Percentiles rank a stretch among this genome's conserved stretches.
Evolutionary conservation across 2,329 filamentous ascomycete species (phyloP).

Genomic region (Aspergillus quadrilineatus): DNA sequence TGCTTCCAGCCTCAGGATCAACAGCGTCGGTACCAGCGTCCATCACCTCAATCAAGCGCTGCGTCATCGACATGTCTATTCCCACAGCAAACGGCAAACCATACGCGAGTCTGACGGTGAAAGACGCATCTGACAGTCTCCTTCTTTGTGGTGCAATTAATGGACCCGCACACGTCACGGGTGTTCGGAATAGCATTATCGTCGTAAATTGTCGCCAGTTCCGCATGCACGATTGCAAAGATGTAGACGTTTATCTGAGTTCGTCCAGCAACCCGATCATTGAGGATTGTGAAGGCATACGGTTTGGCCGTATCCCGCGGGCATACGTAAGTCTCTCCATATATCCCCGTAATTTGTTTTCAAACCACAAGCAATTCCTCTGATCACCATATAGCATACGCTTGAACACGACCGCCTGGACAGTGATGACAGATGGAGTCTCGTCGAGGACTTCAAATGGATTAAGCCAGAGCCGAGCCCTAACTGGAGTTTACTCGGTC

Average conservation of each 20-base stretch:
- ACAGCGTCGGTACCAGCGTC: conserved; percentile 72
- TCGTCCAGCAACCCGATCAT: conserved; percentile 87
- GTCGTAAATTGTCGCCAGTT: conserved; percentile 83
- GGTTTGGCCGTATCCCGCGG: conserved; percentile 73
- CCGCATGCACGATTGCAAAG: conserved; percentile 81
- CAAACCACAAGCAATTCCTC: background rate
- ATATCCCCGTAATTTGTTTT: background rate
- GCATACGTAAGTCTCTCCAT: conserved; percentile 59
- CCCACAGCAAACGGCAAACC: conserved; percentile 58
- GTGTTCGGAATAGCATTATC: conserved; percentile 68
- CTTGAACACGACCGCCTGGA: conserved; percentile 32
- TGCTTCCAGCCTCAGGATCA: conserved; percentile 69
- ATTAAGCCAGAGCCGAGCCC: conserved; percentile 81
- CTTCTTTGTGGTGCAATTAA: conserved; percentile 75
- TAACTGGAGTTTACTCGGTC: conserved; percentile 74
- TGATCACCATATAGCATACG: conserved; percentile 21
- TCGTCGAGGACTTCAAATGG: conserved; percentile 98
- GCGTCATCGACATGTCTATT: conserved; percentile 77
- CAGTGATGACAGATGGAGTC: conserved; percentile 71
- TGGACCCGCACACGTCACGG: conserved; percentile 81
- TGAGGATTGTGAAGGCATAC: conserved; percentile 76
- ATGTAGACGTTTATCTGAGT: conserved; percentile 80
- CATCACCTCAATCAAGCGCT: conserved; percentile 66
- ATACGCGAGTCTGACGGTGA: conserved; percentile 70
- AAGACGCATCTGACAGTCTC: conserved; percentile 67